Evolutionary conservation across 352 stramenopile genomes (phyloP), one percentile per base, ranked within the genome.

Genomic region (Globisporangium cederbergense): DNA sequence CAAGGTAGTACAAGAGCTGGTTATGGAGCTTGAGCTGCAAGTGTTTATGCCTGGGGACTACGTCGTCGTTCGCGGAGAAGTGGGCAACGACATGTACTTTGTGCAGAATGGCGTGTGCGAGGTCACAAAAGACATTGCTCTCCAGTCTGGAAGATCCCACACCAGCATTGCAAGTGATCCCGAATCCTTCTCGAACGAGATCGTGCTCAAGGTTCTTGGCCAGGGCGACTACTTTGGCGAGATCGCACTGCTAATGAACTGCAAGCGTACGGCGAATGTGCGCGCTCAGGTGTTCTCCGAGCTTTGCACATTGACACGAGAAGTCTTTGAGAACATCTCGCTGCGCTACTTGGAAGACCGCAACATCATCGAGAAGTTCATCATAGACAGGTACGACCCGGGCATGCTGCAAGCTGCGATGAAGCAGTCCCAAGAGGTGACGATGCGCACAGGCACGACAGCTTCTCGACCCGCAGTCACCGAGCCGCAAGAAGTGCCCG

Each of bases 11-110:
- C 83, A 93, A 40, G 85, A 93, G 54, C 71, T 94, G 3, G 85
- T 96, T 7, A 89, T 93, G 83, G 78, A 90, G 52, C 73, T 96
- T 1, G 81, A 90, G 49, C 62, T 93, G 11, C 81, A 94, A 50
- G 81, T 96, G 5, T 94, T 92, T 58, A 91, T 96, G 82, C 83
- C 87, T 0, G 82, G 86, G 14, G 87, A 96, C 60, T 96, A 93
- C 57, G 68, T 94, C 32, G 82, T 96, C 34, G 83, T 93, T 13
- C 80, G 84, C 8, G 87, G 87, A 0, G 85, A 94, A 63, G 79
- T 94, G 7, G 87, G 85, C 0, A 90, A 91, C 50, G 87, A 96
- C 62, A 96, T 96, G 87, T 96, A 94, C 64, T 96, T 96, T 70
- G 82, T 96, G 6, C 83, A 96, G 53, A 88, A 72, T 30, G 85